Conservation (phyloP, 257 asterid species). For the Phtheirospermum japonicum region DNA sequence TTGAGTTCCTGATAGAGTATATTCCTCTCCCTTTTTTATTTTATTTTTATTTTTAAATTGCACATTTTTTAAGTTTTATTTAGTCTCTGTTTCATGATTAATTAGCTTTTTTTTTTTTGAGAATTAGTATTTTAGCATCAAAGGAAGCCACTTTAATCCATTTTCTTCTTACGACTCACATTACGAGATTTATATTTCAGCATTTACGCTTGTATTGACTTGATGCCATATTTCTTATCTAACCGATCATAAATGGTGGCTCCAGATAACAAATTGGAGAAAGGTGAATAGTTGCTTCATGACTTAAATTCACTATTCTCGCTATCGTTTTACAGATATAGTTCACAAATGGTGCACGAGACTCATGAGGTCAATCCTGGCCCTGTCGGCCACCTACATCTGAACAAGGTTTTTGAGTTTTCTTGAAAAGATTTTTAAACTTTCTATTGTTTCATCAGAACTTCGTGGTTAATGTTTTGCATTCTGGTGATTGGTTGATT, state of each 20-base stretch:
- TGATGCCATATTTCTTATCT: too few relatives aligned
- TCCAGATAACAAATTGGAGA: too few relatives aligned
- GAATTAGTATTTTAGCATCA: not conserved
- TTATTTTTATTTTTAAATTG: too few relatives aligned
- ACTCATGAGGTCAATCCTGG: slow-evolving; percentile 45
- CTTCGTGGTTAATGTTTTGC: slow-evolving; percentile 23
- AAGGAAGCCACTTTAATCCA: too few relatives aligned
- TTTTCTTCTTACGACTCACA: too few relatives aligned
- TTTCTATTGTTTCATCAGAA: slow-evolving; percentile 25
- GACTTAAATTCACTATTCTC: slow-evolving; percentile 6
- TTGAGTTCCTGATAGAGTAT: slow-evolving; percentile 88
- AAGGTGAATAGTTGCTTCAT: too few relatives aligned
- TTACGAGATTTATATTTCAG: too few relatives aligned
- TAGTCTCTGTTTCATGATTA: slow-evolving; percentile 3
- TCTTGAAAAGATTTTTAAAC: slow-evolving; percentile 18
- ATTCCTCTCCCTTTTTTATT: slow-evolving; percentile 22
- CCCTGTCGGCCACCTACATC: slow-evolving; percentile 90
- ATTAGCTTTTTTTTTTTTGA: slow-evolving; percentile 15
- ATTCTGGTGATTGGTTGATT: slow-evolving; percentile 28
- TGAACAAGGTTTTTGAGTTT: slow-evolving; percentile 61
- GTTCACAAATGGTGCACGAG: slow-evolving; percentile 38
- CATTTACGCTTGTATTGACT: too few relatives aligned
- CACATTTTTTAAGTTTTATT: not conserved
- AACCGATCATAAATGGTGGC: too few relatives aligned
- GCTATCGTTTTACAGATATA: slow-evolving; percentile 53